A percentile compares a stretch with the other conserved stretches of the same genome.
These are phyloP conservation scores for Rhipidocladum racemiflorum DNA, from an alignment of 176 grass and related monocot genomes.

Conservation along the genomic window DNA sequence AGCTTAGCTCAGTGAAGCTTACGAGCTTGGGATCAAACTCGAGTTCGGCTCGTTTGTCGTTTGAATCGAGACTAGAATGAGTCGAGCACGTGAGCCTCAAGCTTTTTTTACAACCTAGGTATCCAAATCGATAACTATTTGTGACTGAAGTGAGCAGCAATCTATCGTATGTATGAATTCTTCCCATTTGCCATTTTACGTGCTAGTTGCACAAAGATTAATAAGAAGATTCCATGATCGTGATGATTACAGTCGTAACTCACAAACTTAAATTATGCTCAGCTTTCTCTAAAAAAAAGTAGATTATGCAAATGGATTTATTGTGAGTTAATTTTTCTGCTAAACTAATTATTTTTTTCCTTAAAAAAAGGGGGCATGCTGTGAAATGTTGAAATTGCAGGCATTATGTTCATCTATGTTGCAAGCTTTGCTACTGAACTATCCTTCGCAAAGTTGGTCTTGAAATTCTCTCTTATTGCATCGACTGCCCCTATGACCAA, in stretches of 20 bases:
- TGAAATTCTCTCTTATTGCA: background rate
- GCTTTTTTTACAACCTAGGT: too few species aligned
- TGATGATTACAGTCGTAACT: background rate
- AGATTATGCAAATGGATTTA: background rate
- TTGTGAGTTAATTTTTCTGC: background rate
- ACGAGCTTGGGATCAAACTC: too few species aligned
- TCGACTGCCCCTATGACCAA: conserved; percentile 17
- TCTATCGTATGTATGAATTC: background rate
- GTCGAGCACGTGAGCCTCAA: too few species aligned
- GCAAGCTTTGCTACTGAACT: background rate
- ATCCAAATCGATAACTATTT: too few species aligned
- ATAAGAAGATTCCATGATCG: background rate
- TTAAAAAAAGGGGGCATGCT: background rate
- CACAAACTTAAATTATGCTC: background rate
- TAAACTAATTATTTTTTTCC: background rate
- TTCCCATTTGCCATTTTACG: background rate
- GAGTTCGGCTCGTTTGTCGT: too few species aligned
- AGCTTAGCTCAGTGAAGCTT: too few species aligned
- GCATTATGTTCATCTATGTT: conserved; percentile 1
- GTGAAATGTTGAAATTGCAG: background rate
- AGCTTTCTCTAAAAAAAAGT: background rate
- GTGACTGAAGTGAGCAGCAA: too few species aligned
- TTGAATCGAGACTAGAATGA: too few species aligned
- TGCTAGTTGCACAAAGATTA: background rate
- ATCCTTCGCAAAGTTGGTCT: background rate